Conservation (phyloP, 192 early-diverging fungal species). For the Paraglomus brasilianum region DNA sequence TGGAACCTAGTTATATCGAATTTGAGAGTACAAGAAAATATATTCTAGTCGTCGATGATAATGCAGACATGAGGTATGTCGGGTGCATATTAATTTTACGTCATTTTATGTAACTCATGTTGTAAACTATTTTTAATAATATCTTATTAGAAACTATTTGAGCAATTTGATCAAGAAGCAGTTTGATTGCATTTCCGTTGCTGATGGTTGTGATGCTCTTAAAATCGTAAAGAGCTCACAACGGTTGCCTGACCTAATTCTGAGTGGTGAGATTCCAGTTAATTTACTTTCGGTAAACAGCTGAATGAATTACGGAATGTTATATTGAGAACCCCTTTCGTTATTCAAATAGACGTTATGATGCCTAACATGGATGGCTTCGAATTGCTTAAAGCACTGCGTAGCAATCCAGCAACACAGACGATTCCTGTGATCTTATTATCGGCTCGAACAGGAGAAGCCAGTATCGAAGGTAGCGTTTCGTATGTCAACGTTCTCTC, state of each 20-base stretch:
- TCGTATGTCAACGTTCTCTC: not conserved
- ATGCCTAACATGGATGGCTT: slow-evolving; percentile 63
- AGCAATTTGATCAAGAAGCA: slow-evolving; percentile 37
- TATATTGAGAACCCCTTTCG: not conserved
- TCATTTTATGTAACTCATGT: not conserved
- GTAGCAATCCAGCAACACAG: slow-evolving; percentile 35
- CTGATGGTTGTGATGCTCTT: slow-evolving; percentile 42
- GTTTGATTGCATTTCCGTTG: slow-evolving; percentile 36
- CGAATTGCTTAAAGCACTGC: slow-evolving; percentile 44
- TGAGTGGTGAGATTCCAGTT: slow-evolving; percentile 35
- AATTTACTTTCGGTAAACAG: not conserved
- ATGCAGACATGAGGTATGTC: slow-evolving; percentile 44
- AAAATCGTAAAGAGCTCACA: not conserved
- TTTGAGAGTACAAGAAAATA: slow-evolving; percentile 6
- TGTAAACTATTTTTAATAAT: not conserved
- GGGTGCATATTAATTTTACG: not conserved
- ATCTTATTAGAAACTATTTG: slow-evolving; percentile 29
- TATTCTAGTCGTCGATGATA: slow-evolving; percentile 50
- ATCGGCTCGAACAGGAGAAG: slow-evolving; percentile 50
- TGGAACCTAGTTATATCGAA: too few species aligned
- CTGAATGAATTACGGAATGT: too few species aligned
- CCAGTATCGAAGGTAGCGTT: slow-evolving; percentile 38
- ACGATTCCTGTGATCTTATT: slow-evolving; percentile 56
- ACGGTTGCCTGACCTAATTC: slow-evolving; percentile 31
- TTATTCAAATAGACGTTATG: slow-evolving; percentile 40